Base-by-base conservation (phyloP, 129 eudicot species). In the Artemisia tridentata region DNA sequence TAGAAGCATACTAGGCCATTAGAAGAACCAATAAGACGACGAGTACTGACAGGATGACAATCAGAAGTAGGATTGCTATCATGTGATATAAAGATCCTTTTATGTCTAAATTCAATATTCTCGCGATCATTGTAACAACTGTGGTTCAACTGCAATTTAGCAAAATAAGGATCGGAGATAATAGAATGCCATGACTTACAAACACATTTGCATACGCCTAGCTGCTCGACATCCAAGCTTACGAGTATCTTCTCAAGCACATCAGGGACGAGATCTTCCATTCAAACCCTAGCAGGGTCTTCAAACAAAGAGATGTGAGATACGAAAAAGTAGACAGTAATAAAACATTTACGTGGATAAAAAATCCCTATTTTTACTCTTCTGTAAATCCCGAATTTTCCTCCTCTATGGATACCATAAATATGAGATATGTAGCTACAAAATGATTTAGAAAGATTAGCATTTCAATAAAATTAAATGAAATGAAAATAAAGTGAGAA, bases 261-360 rank as follows among this genome's bases (percentile, higher is more conserved):
- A 14, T 61, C 66, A 12, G 1, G 4, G 9, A 15, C 1, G 16
- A 61, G 66, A 11, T 64, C 3, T 2, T 18, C 52, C 52, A 64
- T 64, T 38, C 51, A 64, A 64, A 64, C 68, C 68, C 68, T 64
- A 41, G 25, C 41, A 34, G 29, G 45, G n/a, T 61, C 41, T 61
- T 47, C 31, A 15, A 49, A 29, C 11, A 50, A 25, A 49, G 31
- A 3, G 47, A 53, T 31, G 15, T 20, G 76, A 59, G 76, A 8
- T 16, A 59, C 10, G 47, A 45, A 11, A 38, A 0, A 34, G 1
- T 34, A 34, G 41, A 34, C 41, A 34, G 8, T 34, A 34, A 34
- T 34, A 34, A 34, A 29, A 34, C 7, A 34, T 34, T 34, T 34
- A 34, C 1, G 8, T 34, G 41, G 41, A 34, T 34, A 34, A 34